Evolutionary conservation across 2,329 filamentous ascomycete genomes (phyloP), one percentile per base, ranked within the genome.

Genomic region (Helminthosporium solani): DNA sequence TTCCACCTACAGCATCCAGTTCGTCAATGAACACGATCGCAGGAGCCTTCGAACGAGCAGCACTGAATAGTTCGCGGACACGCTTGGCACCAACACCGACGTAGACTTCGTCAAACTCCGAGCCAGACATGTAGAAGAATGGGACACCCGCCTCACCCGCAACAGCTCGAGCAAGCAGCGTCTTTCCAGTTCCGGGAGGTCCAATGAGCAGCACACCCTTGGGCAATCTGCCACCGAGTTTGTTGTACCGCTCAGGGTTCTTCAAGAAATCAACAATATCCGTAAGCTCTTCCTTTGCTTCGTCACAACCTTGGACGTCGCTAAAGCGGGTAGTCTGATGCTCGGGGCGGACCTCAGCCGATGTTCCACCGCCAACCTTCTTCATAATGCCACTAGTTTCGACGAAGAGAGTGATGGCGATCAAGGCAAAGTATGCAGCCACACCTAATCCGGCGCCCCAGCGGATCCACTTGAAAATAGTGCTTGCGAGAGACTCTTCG

Each of bases 81-180:
- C 94, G 88, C 78, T 99, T 96, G 36, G 90, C 90, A 66, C 91
- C 90, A 43, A 99, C 94, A 66, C 94, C 94, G 28, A 99, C 95
- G 64, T 96, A 99, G 42, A 99, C 87, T 72, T 99, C 94, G 64
- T 99, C 94, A 66, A 99, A 99, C 70, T 99, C 94, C 47, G 90
- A 95, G 40, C 94, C 94, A 64, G 94, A 99, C 92, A 99, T 97
- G 80, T 96, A 99, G 79, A 97, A 99, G 79, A 99, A 99, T 1
- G 94, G 94, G 15, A 99, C 94, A 45, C 92, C 94, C 43, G 94
- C 91, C 75, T 99, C 94, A 42, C 94, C 94, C 38, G 94, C 94
- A 50, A 99, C 94, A 44, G 94, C 95, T 63, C 94, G 86, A 53
- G 94, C 94, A 50, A 99, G 82, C 33, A 99, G 82, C 11, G 94